These are phyloP conservation scores for Artemisia argyi DNA, from an alignment of 129 eudicot genomes.

Conservation along the genomic window DNA sequence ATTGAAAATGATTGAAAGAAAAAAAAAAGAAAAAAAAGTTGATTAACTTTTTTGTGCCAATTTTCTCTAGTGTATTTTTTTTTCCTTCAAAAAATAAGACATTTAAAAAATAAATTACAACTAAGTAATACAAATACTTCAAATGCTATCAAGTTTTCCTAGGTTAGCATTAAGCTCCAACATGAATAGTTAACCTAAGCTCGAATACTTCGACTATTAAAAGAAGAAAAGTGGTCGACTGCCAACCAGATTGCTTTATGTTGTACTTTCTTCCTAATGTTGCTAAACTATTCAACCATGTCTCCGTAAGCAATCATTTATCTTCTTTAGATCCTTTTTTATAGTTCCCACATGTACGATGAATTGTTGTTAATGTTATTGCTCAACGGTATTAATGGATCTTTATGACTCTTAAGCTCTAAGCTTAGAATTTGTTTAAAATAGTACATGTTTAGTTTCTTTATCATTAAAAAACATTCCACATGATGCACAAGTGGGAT, in stretches of 20 bases:
- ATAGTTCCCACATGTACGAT: background rate
- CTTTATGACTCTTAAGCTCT: background rate
- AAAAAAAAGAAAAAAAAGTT: no score
- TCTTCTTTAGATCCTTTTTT: background rate
- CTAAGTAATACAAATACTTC: no score
- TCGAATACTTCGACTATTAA: background rate
- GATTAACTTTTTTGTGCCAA: no score
- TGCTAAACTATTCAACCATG: conserved; percentile 12
- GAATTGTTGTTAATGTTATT: background rate
- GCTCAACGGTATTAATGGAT: background rate
- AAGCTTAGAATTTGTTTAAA: background rate
- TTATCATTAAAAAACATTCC: background rate
- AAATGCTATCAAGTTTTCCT: no score
- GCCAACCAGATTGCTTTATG: conserved; percentile 16
- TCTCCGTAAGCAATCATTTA: background rate
- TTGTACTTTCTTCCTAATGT: background rate
- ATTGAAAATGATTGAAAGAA: no score
- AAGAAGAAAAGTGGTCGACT: background rate
- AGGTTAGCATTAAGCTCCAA: no score
- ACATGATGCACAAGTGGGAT: background rate
- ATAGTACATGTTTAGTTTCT: background rate
- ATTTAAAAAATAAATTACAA: no score
- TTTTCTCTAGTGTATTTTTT: no score
- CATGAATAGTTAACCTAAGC: no score
- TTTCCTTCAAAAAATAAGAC: no score